Percentiles rank a stretch among this genome's conserved stretches.
Conservation (phyloP, 257 asterid species). For the Handroanthus guayacan region DNA sequence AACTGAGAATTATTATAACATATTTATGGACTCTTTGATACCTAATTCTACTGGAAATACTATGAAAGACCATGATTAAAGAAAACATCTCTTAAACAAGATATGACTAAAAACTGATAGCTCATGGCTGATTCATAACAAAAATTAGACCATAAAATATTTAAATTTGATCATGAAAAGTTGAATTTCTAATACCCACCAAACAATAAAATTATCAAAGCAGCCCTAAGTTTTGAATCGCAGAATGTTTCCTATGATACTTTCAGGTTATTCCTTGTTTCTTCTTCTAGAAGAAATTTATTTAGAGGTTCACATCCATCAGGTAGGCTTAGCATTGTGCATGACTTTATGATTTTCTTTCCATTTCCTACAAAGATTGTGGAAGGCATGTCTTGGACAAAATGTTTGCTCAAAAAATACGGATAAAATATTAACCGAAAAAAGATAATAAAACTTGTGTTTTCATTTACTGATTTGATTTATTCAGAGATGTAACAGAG, state of each 20-base stretch:
- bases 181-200: not conserved
- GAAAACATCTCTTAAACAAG: not conserved
- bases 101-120: not conserved
- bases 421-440: too few relatives aligned
- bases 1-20: not conserved
- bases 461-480: too few relatives aligned
- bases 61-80: not conserved
- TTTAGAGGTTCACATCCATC: constrained; percentile 1
- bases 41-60: not conserved
- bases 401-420: not conserved
- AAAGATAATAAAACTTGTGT: too few relatives aligned
- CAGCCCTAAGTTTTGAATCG: not conserved
- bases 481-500: not conserved
- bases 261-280: not conserved
- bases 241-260: not conserved
- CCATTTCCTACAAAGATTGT: not conserved
- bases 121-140: not conserved
- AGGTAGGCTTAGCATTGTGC: not conserved
- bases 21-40: not conserved
- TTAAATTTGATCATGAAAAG: not conserved
- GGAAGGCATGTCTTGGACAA: not conserved
- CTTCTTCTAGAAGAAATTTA: not conserved
- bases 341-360: not conserved
- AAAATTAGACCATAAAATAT: not conserved
- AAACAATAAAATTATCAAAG: not conserved